Percentiles rank a stretch among this genome's conserved stretches.
Conservation (phyloP, 345 rosid genomes). For the Streptanthus diversifolius region DNA sequence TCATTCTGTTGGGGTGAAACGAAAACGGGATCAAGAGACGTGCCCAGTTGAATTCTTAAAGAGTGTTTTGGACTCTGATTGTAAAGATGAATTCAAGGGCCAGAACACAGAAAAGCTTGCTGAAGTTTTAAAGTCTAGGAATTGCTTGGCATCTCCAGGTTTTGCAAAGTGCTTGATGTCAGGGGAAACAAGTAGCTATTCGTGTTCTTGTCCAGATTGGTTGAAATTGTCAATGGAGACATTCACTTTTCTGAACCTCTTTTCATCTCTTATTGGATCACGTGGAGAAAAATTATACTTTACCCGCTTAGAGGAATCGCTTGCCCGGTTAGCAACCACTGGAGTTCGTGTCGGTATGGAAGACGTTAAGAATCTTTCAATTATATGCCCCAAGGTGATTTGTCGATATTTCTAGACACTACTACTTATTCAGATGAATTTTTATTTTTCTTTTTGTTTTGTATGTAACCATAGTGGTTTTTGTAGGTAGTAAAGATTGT, state of each 20-base stretch:
- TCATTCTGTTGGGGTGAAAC: constrained; percentile 34
- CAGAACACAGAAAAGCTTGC: constrained; percentile 54
- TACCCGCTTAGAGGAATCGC: constrained; percentile 43
- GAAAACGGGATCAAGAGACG: constrained; percentile 44
- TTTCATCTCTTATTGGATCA: constrained; percentile 45
- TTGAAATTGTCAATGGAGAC: constrained; percentile 62
- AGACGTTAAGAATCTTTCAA: constrained; percentile 63
- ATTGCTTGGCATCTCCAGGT: constrained; percentile 54
- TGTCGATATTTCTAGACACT: not conserved
- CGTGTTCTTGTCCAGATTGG: constrained; percentile 77
- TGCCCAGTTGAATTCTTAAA: constrained; percentile 43
- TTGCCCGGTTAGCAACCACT: constrained; percentile 44
- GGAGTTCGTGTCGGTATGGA: constrained; percentile 49
- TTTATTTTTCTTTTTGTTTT: not conserved
- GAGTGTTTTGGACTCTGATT: constrained; percentile 44
- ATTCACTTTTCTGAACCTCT: constrained; percentile 60
- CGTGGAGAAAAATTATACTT: constrained; percentile 39
- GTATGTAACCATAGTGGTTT: constrained; percentile 25
- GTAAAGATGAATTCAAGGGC: constrained; percentile 43
- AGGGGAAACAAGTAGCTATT: constrained; percentile 26
- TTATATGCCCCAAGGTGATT: constrained; percentile 71
- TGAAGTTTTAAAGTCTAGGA: constrained; percentile 56
- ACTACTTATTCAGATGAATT: not conserved
- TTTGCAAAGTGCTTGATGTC: constrained; percentile 52
- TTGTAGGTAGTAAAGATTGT: constrained; percentile 62